Base-by-base conservation (phyloP, 345 rosid genomes). In the Geranium brycei region DNA sequence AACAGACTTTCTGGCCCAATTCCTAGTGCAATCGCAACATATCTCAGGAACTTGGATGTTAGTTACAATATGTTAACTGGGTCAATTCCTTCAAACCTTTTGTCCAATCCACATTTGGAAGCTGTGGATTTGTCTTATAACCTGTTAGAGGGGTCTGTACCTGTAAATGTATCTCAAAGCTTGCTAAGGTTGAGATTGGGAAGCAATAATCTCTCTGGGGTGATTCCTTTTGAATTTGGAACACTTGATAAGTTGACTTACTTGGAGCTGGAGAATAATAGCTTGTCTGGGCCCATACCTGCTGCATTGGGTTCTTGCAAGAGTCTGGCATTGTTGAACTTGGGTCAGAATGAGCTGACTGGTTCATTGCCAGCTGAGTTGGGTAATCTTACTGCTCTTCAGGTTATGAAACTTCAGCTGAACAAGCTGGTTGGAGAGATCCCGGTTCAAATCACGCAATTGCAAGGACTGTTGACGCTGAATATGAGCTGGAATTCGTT, bases 101-200 rank as follows among this genome's bases (percentile, higher is more conserved):
- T 91, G 38, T 72, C 79, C 0, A 69, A 6, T 18, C 12, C 31
- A 17, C 69, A 62, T 1, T 79, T 91, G 62, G 51, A 57, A 66
- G 41, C 35, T 18, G 81, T 87, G 53, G 85, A 88, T 79, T 68
- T 91, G 77, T 83, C 95, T 38, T 73, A 13, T 67, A 91, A 87
- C 71, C 19, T 0, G 30, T 18, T 88, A 32, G 41, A 31, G 15
- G 91, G 89, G 40, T 17, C 66, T 66, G 57, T 85, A 59, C 95
- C 98, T 60, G 69, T 7, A 38, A 59, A 51, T 56, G 51, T 81
- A 10, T 79, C 95, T 7, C 1, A 64, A n/a, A 19, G 70, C 68
- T 51, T 87, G 79, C 41, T 89, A 7, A 80, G 92, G 75, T 51
- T 91, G 79, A 82, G 95, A 73, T 71, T 91, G 63, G 93, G 95